Base-by-base conservation (phyloP, 768 basidiomycete genomes). In the Termitomyces heimii region DNA sequence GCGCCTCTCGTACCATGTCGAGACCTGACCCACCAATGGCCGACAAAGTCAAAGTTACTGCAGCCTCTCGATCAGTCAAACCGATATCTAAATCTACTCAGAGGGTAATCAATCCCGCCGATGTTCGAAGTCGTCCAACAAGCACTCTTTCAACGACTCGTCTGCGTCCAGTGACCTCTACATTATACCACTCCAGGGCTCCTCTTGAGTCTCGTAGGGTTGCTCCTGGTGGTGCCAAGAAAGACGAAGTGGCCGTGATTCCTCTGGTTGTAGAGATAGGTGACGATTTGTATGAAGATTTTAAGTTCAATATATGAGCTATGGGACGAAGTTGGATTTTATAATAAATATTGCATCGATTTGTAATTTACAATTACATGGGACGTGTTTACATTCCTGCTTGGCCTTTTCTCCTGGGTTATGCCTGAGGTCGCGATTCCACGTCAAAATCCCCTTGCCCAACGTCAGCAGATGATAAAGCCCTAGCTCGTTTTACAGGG, bases 271-370 rank as follows among this genome's bases (percentile, higher is more conserved):
- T 40, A 9, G 55, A 50, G 16, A 29, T 28, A 22, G 56, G 57
- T 9, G 29, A 22, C 26, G 60, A 46, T 10, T 44, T 63, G 13
- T 55, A 52, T 24, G 68, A 69, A 49, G 68, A 69, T 53, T 69
- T 69, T 39, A 56, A 43, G 54, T 69, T 69, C 40, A 57, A 66
- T 55, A 61, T 69, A 46, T 69, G 56, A 65, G 24, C 18, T 28
- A 5, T 28, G 26, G 4, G 26, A 35, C 18, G 3, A 4, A 26
- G 12, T 34, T 28, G 12, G 12, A 28, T n/a, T 14, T 52, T 29
- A 37, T 29, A 20, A n/a, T 40, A 4, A 40, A 39, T 52, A 52
- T 52, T 12, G 12, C 13, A 20, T 52, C 26, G 37, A 39, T 52
- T 34, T 44, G 32, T 44, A 44, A 13, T 34, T 32, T 18, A 44